Percentiles rank a stretch among this genome's conserved stretches.
Conservation (phyloP, 2,329 filamentous ascomycete species). For the Xylaria sp. region DNA sequence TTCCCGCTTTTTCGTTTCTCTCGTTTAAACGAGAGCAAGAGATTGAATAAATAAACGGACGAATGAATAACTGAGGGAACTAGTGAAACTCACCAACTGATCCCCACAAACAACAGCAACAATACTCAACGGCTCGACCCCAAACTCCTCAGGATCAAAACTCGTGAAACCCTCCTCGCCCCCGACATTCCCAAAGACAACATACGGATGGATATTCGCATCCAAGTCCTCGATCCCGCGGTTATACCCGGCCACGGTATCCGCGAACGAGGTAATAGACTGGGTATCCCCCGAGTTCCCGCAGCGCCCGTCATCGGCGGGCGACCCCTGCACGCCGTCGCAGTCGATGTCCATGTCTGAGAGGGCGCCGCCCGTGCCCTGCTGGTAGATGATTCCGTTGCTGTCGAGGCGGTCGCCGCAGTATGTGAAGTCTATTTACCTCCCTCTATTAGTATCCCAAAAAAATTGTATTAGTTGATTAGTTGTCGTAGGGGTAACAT, state of each 20-base stretch:
- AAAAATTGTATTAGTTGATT: not conserved
- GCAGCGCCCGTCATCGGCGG: slow-evolving; percentile 51
- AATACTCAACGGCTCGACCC: slow-evolving; percentile 54
- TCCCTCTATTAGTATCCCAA: not conserved
- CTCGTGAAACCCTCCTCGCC: slow-evolving; percentile 36
- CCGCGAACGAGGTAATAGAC: slow-evolving; percentile 50
- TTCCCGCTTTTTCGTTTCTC: no score
- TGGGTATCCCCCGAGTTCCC: slow-evolving; percentile 50
- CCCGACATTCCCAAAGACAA: slow-evolving; percentile 56
- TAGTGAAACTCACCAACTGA: slow-evolving; percentile 44
- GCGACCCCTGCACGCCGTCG: slow-evolving; percentile 53
- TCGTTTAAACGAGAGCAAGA: no score
- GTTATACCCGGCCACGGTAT: slow-evolving; percentile 42
- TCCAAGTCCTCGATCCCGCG: slow-evolving; percentile 48
- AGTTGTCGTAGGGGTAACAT: not conserved
- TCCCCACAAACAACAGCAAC: slow-evolving; percentile 58
- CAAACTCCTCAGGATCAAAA: slow-evolving; percentile 46
- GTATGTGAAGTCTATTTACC: slow-evolving; percentile 41
- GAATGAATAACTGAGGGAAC: not conserved
- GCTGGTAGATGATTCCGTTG: slow-evolving; percentile 50
- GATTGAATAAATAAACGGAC: no score
- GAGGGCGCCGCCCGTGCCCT: slow-evolving; percentile 48
- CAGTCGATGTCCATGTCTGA: slow-evolving; percentile 66
- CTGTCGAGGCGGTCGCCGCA: slow-evolving; percentile 49
- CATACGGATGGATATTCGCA: slow-evolving; percentile 54